A percentile compares a stretch with the other conserved stretches of the same genome.
These are phyloP conservation scores for Pythium aristosporum DNA, from an alignment of 352 stramenopile species.

Conservation along the genomic window DNA sequence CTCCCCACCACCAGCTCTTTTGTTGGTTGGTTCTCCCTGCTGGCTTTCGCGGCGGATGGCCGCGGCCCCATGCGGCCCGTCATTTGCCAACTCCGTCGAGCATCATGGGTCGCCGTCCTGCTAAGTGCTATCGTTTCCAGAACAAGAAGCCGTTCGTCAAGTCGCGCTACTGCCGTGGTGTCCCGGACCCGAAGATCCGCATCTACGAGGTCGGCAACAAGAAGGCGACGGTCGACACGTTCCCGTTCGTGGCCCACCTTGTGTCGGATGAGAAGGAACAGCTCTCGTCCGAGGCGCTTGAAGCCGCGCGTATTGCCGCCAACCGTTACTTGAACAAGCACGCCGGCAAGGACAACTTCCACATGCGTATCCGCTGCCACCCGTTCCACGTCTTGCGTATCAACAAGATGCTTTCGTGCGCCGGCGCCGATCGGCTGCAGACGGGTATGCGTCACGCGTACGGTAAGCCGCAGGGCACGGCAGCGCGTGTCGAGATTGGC, in stretches of 20 bases:
- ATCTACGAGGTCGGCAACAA: constrained; percentile 99
- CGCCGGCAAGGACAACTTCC: constrained; percentile 98
- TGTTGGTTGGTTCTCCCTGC: constrained; percentile 8
- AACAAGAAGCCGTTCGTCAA: constrained; percentile 99
- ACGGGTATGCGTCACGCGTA: constrained; percentile 99
- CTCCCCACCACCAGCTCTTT: neutral
- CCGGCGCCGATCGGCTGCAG: constrained; percentile 97
- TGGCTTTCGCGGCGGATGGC: neutral
- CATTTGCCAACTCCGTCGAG: constrained; percentile 14
- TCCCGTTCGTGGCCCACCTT: constrained; percentile 98
- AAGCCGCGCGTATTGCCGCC: constrained; percentile 97
- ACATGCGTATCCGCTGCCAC: constrained; percentile 99
- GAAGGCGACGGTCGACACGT: constrained; percentile 97
- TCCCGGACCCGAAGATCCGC: constrained; percentile 96
- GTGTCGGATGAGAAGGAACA: constrained; percentile 93
- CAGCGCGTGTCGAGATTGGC: constrained; percentile 98
- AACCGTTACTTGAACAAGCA: constrained; percentile 99
- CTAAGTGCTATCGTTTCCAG: constrained; percentile 99
- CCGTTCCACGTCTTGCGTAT: constrained; percentile 99
- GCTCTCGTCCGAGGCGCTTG: constrained; percentile 97
- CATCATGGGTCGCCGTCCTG: constrained; percentile 82
- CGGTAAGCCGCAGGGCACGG: constrained; percentile 97
- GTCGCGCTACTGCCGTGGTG: constrained; percentile 99
- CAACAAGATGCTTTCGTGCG: constrained; percentile 99
- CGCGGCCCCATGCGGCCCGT: neutral